A percentile compares a stretch with the other conserved stretches of the same genome.
phyloP scores from a whole-genome alignment of 1,284 basidiomycete species.

The Cystobasidiaceae sp. region DNA sequence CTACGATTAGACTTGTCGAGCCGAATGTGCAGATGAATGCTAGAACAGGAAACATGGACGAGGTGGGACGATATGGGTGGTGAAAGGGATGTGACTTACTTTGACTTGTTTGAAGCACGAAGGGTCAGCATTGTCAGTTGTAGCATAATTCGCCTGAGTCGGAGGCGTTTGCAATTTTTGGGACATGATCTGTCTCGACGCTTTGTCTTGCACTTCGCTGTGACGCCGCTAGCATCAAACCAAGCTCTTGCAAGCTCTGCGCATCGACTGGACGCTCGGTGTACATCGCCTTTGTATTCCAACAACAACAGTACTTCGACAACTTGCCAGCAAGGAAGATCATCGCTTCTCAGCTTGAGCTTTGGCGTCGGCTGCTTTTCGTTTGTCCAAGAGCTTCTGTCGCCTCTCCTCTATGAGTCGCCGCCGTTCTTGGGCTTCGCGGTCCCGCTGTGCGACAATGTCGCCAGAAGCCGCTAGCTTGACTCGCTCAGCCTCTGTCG shows the following conservation, averaged over 20 bases:
- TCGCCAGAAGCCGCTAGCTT: slow-evolving; percentile 59
- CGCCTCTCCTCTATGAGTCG: slow-evolving; percentile 73
- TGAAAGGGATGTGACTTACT: neutral
- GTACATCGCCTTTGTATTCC: neutral
- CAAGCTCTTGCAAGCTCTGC: neutral
- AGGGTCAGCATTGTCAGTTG: neutral
- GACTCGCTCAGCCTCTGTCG: slow-evolving; percentile 63
- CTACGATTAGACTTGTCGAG: neutral
- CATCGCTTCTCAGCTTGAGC: neutral
- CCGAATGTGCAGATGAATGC: neutral
- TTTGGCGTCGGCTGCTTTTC: slow-evolving; percentile 25
- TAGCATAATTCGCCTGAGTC: neutral
- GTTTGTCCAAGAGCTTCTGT: slow-evolving; percentile 54
- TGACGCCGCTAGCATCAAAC: neutral
- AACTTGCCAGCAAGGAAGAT: neutral
- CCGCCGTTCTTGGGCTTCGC: slow-evolving; percentile 69
- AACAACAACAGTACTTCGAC: neutral
- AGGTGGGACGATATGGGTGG: slow-evolving; percentile 18
- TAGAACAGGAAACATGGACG: neutral
- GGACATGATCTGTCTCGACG: neutral
- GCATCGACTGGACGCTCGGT: neutral
- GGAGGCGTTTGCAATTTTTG: neutral
- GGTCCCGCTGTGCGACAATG: slow-evolving; percentile 68
- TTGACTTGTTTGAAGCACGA: too few species aligned
- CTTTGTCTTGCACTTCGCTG: neutral